Conservation (phyloP, 2,329 filamentous ascomycete genomes). For the Talaromyces sp. region DNA sequence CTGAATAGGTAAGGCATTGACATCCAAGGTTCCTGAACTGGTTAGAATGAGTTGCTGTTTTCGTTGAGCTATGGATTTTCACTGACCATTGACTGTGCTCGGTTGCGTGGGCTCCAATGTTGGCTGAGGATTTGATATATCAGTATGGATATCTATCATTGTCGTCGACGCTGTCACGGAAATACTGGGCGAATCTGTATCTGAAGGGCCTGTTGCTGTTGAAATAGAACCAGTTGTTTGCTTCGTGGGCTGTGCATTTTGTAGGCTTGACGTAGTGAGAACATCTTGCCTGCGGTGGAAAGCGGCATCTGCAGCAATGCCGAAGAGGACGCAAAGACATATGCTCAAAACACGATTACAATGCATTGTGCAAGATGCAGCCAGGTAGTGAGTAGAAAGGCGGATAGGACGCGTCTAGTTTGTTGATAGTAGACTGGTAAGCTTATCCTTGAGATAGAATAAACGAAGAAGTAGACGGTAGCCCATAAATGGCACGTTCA, state of each 20-base stretch:
- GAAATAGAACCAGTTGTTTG: background rate
- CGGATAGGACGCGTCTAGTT: conserved; percentile 2
- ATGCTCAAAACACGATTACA: background rate
- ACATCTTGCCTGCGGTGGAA: conserved; percentile 11
- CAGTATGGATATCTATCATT: conserved; percentile 18
- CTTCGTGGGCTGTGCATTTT: conserved; percentile 4
- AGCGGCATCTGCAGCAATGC: conserved; percentile 5
- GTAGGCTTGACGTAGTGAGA: conserved; percentile 5
- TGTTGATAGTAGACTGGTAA: background rate
- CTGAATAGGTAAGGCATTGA: conserved; percentile 60
- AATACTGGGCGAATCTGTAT: background rate
- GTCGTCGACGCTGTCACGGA: background rate
- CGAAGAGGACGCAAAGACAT: background rate
- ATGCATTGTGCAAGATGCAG: conserved; percentile 6
- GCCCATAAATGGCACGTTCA: background rate
- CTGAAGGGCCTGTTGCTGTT: background rate
- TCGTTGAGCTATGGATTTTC: background rate
- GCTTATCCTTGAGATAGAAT: background rate
- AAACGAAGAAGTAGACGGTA: background rate
- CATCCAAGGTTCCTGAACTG: conserved; percentile 21
- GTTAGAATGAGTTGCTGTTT: conserved; percentile 5
- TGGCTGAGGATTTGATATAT: conserved; percentile 14
- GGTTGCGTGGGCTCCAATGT: background rate
- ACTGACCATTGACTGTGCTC: conserved; percentile 10
- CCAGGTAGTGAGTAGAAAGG: background rate